These are phyloP conservation scores for Mortierella sp. DNA, from an alignment of 371 early-diverging fungal genomes.

Conservation along the genomic window DNA sequence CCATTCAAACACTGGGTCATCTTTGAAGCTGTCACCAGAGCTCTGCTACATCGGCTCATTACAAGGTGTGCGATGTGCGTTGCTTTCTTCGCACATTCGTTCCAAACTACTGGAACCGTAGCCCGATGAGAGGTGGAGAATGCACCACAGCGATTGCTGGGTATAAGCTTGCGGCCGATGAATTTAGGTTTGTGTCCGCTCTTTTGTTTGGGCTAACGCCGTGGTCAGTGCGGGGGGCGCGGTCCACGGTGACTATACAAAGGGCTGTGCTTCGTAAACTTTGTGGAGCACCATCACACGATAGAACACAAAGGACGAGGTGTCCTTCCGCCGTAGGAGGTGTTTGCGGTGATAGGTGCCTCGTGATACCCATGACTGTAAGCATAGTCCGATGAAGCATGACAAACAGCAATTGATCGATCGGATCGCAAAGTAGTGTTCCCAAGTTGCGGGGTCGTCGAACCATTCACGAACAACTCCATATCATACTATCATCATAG, in stretches of 20 bases:
- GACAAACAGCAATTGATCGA: neutral
- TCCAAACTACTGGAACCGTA: neutral
- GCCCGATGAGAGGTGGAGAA: constrained; percentile 8
- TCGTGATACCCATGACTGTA: no score
- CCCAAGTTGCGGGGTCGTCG: neutral
- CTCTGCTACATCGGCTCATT: neutral
- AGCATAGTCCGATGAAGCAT: neutral
- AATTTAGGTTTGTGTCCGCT: neutral
- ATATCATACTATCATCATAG: constrained; percentile 1
- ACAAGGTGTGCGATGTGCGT: neutral
- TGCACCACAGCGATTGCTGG: neutral
- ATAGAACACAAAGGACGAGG: no score
- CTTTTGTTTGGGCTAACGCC: neutral
- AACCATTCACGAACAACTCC: neutral
- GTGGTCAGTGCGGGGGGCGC: neutral
- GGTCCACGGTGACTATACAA: neutral
- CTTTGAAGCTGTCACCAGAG: neutral
- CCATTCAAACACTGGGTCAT: neutral
- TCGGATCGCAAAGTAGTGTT: neutral
- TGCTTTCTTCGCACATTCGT: no score
- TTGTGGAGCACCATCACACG: no score
- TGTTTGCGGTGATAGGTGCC: no score
- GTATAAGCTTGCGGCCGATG: neutral
- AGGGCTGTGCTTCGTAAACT: neutral
- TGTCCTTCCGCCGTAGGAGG: no score